Percentiles rank a stretch among this genome's conserved stretches.
phyloP scores from a whole-genome alignment of 768 basidiomycete species.

The Rhizopogon roseolus region DNA sequence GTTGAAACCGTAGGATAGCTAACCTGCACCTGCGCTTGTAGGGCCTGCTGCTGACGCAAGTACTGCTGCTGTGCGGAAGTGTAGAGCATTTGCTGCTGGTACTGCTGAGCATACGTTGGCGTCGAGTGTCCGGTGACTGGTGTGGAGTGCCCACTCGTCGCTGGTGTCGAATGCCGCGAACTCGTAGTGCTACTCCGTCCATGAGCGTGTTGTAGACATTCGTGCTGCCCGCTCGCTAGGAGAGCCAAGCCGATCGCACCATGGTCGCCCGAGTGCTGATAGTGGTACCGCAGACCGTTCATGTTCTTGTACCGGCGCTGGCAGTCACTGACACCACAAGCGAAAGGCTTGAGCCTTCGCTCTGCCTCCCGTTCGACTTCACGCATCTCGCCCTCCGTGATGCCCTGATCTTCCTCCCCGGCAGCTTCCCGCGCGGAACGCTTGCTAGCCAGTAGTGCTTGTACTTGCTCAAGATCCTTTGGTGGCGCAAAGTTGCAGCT shows the following conservation, averaged over 20 bases:
- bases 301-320: conserved; percentile 95
- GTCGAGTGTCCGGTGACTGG: conserved; percentile 25
- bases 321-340: conserved; percentile 85
- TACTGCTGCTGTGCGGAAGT: conserved; percentile 34
- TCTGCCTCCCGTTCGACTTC: conserved; percentile 85
- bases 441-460: conserved; percentile 57
- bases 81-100: conserved; percentile 33
- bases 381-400: conserved; percentile 58
- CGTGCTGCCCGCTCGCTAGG: conserved; percentile 71
- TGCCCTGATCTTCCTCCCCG: conserved; percentile 37
- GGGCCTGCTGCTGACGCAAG: conserved; percentile 28
- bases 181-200: conserved; percentile 24
- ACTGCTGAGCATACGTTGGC: conserved; percentile 27
- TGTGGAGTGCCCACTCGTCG: conserved; percentile 26
- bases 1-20: conserved; percentile 8
- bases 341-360: conserved; percentile 75
- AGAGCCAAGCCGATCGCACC: conserved; percentile 84
- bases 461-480: conserved; percentile 76
- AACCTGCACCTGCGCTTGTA: conserved; percentile 25
- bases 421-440: conserved; percentile 34
- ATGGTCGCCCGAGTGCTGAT: conserved; percentile 94
- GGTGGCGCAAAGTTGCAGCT: conserved; percentile 91
- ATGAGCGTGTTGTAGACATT: conserved; percentile 38
- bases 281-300: conserved; percentile 96
- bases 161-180: conserved; percentile 28